phyloP scores from a whole-genome alignment of 441 rosid species.

The Mallotus repandus region DNA sequence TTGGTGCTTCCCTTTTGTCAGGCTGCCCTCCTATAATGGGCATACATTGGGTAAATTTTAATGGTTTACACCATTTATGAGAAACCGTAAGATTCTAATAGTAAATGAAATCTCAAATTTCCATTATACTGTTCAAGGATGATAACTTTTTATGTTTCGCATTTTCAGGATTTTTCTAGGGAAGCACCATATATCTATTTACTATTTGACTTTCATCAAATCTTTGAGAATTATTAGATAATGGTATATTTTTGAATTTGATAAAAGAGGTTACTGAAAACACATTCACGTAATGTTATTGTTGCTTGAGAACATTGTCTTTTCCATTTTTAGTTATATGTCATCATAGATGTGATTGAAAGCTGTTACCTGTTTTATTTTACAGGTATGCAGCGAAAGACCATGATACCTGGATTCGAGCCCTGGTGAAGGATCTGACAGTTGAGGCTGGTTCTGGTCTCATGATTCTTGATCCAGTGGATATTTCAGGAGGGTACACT shows the following conservation, averaged over 20 bases:
- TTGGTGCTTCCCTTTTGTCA: background rate
- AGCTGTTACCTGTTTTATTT: conserved; percentile 7
- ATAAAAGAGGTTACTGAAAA: background rate
- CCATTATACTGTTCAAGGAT: too few species aligned
- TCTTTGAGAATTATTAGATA: background rate
- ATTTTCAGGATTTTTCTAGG: background rate
- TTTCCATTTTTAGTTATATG: background rate
- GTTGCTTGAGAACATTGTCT: conserved; percentile 2
- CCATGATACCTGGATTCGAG: conserved; percentile 92
- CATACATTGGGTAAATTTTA: too few species aligned
- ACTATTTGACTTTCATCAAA: background rate
- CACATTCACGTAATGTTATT: background rate
- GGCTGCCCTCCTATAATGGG: background rate
- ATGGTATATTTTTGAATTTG: background rate
- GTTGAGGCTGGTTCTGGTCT: conserved; percentile 99
- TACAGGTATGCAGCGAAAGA: conserved; percentile 96
- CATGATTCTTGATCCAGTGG: conserved; percentile 86
- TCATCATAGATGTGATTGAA: background rate
- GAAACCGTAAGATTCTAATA: background rate
- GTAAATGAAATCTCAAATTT: too few species aligned
- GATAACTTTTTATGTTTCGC: background rate
- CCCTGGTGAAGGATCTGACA: conserved; percentile 79
- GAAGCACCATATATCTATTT: background rate
- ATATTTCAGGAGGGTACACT: conserved; percentile 89
- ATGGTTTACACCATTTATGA: background rate